These are phyloP conservation scores for Geotrichum phurueaensis DNA, from an alignment of 1,139 yeast species.

Conservation along the genomic window DNA sequence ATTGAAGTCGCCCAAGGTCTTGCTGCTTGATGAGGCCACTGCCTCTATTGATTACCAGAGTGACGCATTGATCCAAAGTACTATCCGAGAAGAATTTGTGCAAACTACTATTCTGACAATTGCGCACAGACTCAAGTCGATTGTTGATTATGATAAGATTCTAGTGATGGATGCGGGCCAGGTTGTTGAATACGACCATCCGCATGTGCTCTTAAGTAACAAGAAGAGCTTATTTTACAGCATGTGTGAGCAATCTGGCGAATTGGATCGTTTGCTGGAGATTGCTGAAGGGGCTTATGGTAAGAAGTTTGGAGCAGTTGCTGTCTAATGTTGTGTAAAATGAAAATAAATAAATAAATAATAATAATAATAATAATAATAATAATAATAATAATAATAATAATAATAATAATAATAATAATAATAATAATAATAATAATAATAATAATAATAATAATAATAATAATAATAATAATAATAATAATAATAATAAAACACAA, in stretches of 20 bases:
- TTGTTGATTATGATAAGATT: slow-evolving; percentile 89
- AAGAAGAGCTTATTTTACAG: slow-evolving; percentile 64
- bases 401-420: no score
- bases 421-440: no score
- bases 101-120: slow-evolving; percentile 83
- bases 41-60: slow-evolving; percentile 93
- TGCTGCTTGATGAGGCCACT: slow-evolving; percentile 91
- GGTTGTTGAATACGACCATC: slow-evolving; percentile 83
- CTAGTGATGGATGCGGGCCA: slow-evolving; percentile 92
- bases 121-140: slow-evolving; percentile 91
- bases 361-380: no score
- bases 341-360: not conserved
- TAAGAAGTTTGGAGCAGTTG: not conserved
- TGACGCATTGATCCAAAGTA: slow-evolving; percentile 82
- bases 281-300: slow-evolving; percentile 55
- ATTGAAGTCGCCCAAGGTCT: slow-evolving; percentile 76
- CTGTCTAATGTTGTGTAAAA: not conserved
- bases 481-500: not conserved
- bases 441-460: no score
- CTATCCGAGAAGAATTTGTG: slow-evolving; percentile 82
- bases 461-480: no score
- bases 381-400: no score
- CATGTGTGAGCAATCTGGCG: slow-evolving; percentile 94
- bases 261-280: slow-evolving; percentile 64
- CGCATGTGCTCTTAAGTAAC: slow-evolving; percentile 64